phyloP scores from a whole-genome alignment of 2,329 filamentous ascomycete genomes.

The Fusarium sororula region DNA sequence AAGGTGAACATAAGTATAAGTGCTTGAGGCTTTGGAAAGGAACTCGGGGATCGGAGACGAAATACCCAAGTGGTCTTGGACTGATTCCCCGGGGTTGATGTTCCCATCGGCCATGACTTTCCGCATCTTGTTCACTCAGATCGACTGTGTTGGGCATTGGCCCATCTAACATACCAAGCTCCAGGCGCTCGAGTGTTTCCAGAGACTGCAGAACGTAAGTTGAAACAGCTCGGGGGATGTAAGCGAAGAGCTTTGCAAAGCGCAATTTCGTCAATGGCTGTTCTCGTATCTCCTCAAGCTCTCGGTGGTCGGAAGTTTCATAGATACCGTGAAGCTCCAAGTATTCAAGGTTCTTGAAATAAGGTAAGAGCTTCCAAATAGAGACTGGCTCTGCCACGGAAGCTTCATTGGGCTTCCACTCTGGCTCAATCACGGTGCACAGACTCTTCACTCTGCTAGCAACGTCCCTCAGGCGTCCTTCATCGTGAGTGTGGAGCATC shows the following conservation, averaged over 20 bases:
- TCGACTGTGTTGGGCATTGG: not conserved
- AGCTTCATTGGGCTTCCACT: not conserved
- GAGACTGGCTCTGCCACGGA: fast-evolving
- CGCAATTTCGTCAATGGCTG: not conserved
- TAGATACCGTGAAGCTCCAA: slow-evolving; percentile 17
- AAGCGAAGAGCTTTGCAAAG: slow-evolving; percentile 20
- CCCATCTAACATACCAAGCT: slow-evolving; percentile 23
- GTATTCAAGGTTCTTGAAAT: slow-evolving; percentile 15
- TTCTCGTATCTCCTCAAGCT: not conserved
- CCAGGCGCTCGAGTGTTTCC: slow-evolving; percentile 1
- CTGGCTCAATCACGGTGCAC: slow-evolving; percentile 7
- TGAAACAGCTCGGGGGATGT: slow-evolving; percentile 3
- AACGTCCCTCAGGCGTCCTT: not conserved
- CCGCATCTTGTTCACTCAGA: not conserved
- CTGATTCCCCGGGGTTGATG: not conserved
- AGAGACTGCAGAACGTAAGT: slow-evolving; percentile 11
- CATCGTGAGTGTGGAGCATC: not conserved
- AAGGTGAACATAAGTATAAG: slow-evolving; percentile 6
- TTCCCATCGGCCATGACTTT: not conserved
- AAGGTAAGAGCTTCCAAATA: slow-evolving; percentile 18
- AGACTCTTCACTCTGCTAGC: slow-evolving; percentile 6
- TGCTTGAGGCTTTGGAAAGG: not conserved
- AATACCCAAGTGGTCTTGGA: slow-evolving; percentile 8
- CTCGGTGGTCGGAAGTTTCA: fast-evolving
- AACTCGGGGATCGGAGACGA: not conserved